These are phyloP conservation scores for Megacollybia marginata DNA, from an alignment of 768 basidiomycete species.

Conservation along the genomic window DNA sequence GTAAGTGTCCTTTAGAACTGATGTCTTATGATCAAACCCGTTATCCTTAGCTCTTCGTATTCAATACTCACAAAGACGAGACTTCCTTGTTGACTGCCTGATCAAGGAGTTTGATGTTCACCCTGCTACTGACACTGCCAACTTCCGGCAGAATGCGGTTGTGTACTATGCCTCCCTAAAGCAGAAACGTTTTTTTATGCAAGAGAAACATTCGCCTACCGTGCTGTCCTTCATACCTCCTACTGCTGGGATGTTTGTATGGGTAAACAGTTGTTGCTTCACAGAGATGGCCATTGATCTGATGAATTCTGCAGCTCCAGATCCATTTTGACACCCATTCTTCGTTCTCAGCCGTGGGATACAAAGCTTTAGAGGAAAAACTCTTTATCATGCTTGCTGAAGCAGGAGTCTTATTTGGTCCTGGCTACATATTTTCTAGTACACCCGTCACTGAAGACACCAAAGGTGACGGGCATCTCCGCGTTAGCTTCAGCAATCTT, in stretches of 20 bases:
- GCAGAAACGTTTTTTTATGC: constrained; percentile 15
- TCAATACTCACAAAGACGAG: constrained; percentile 52
- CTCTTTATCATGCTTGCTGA: constrained; percentile 58
- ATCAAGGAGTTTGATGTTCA: constrained; percentile 55
- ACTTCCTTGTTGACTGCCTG: constrained; percentile 59
- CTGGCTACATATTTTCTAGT: constrained; percentile 47
- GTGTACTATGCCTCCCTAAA: constrained; percentile 40
- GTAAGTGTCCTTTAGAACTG: constrained; percentile 19
- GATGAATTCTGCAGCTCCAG: constrained; percentile 34
- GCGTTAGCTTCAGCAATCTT: constrained; percentile 48
- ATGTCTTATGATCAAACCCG: not conserved
- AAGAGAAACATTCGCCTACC: constrained; percentile 30
- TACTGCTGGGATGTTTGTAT: constrained; percentile 78
- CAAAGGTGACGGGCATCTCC: constrained; percentile 39
- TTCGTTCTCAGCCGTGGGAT: constrained; percentile 25
- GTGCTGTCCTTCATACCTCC: constrained; percentile 71
- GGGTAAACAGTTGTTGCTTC: constrained; percentile 32
- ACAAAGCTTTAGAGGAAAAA: constrained; percentile 43
- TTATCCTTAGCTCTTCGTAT: constrained; percentile 35
- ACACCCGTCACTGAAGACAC: constrained; percentile 12
- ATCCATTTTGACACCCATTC: constrained; percentile 57
- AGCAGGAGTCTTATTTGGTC: constrained; percentile 54
- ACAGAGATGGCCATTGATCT: not conserved
- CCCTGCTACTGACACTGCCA: constrained; percentile 18
- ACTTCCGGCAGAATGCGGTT: constrained; percentile 27